A percentile compares a stretch with the other conserved stretches of the same genome.
Conservation (phyloP, 306 rosid genomes). For the Vicia sativa region DNA sequence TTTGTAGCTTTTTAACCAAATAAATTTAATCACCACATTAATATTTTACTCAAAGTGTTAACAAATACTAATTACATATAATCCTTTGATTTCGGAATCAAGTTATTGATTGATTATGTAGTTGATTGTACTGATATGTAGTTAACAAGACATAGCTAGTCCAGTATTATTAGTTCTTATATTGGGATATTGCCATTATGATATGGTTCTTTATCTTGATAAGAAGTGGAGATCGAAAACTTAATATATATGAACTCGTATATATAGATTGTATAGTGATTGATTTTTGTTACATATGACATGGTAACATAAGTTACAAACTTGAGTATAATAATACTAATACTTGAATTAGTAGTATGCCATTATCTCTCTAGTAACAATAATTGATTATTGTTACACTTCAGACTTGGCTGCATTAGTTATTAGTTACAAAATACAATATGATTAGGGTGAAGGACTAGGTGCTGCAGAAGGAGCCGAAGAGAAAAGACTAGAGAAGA, state of each 20-base stretch:
- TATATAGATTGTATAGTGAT: neutral
- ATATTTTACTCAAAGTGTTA: no score
- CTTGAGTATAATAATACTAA: neutral
- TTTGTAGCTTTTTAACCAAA: no score
- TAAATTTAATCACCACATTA: no score
- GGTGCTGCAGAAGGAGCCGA: slow-evolving; percentile 48
- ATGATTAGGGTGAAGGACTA: slow-evolving; percentile 40
- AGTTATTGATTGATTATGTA: no score
- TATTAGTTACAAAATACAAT: slow-evolving; percentile 14
- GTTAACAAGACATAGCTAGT: no score
- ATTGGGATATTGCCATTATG: no score
- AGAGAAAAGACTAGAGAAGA: slow-evolving; percentile 51
- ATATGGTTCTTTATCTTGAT: no score
- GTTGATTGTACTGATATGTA: no score
- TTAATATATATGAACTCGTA: neutral
- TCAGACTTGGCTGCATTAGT: neutral
- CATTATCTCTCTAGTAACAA: neutral
- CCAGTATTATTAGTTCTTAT: no score
- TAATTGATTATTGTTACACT: neutral
- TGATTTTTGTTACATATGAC: neutral
- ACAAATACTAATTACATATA: no score
- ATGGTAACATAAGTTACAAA: neutral
- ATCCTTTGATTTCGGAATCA: no score
- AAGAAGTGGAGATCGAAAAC: no score
- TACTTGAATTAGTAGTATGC: neutral